These are phyloP conservation scores for Juglanconis oblonga DNA, from an alignment of 2,329 filamentous ascomycete species.

Conservation along the genomic window DNA sequence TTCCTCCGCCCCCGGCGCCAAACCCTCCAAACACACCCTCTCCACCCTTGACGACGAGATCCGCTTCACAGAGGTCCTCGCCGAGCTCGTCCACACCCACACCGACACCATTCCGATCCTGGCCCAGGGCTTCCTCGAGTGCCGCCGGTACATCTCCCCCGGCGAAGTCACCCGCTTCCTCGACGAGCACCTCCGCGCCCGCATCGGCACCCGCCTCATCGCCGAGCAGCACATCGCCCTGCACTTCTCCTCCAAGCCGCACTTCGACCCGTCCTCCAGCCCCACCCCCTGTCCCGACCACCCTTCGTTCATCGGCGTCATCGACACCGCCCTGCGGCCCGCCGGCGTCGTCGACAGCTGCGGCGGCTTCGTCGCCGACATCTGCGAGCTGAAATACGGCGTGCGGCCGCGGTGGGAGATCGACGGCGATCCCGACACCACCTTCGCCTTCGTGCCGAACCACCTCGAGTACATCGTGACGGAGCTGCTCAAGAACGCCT, in stretches of 20 bases:
- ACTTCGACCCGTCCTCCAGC: slow-evolving; percentile 55
- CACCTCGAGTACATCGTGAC: slow-evolving; percentile 98
- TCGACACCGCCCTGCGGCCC: slow-evolving; percentile 84
- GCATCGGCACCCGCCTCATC: slow-evolving; percentile 90
- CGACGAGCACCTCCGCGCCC: slow-evolving; percentile 87
- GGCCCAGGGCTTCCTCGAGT: slow-evolving; percentile 89
- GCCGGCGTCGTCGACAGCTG: slow-evolving; percentile 79
- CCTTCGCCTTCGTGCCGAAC: slow-evolving; percentile 90
- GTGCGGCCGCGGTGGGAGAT: slow-evolving; percentile 77
- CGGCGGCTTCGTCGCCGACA: slow-evolving; percentile 88
- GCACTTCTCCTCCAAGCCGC: slow-evolving; percentile 69
- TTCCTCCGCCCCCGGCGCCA: neutral
- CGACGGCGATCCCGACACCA: slow-evolving; percentile 81
- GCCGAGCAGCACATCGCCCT: slow-evolving; percentile 96
- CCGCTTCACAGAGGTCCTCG: slow-evolving; percentile 86
- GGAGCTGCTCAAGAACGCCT: slow-evolving; percentile 94
- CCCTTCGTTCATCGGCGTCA: slow-evolving; percentile 83
- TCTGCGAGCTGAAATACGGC: slow-evolving; percentile 95
- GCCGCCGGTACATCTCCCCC: slow-evolving; percentile 81
- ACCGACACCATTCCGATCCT: slow-evolving; percentile 91
- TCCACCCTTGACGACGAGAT: slow-evolving; percentile 82
- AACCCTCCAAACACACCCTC: slow-evolving; percentile 52
- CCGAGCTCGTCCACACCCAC: slow-evolving; percentile 93
- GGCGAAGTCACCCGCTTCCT: slow-evolving; percentile 85
- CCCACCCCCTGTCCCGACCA: slow-evolving; percentile 50